Evolutionary conservation across 257 asterid species (phyloP), one percentile per base, ranked within the genome.

Genomic region (Scutellaria barbata): DNA sequence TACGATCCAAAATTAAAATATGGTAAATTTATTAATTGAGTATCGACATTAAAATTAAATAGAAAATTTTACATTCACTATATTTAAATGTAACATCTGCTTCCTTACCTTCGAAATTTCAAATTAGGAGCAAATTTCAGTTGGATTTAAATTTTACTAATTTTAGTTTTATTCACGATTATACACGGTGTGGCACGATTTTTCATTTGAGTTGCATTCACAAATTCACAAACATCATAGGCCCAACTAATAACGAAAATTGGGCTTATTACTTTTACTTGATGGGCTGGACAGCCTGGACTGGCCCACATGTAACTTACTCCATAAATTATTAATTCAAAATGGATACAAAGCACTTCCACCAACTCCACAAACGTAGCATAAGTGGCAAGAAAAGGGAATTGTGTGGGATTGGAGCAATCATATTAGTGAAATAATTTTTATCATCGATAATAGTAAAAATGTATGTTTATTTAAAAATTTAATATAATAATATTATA

Each of bases 301-400:
- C 63, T n/a, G 10, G 46, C 7, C 25, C 50, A 53, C 12, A 18
- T 39, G 18, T 16, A 52, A 58, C 39, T 58, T 41, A 54, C 3
- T 11, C 7, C 18, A 63, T 22, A 22, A 22, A 22, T 22, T 22
- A 22, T 22, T 22, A 22, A 22, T 1, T 1, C 25, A 22, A 22
- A 22, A 22, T 22, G 25, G 25, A 22, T 22, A 22, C 5, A 41
- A 0, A 18, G 25, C n/a, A 30, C 10, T 55, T 5, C 22, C 7
- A 54, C 50, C 41, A 74, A 64, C 66, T 66, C 65, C 60, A 64
- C 25, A 22, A 22, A 22, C 25, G 2, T 22, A 22, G 25, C 25
- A 22, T 22, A 22, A 22, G 25, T 22, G 25, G 25, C 2, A 0
- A 20, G 1, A 20, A 20, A 20, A 20, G 25, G 25, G 25, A 20